A percentile compares a stretch with the other conserved stretches of the same genome.
These are phyloP conservation scores for Mayamaea pseudoterrestris DNA, from an alignment of 108 stramenopile genomes.

Conservation along the genomic window DNA sequence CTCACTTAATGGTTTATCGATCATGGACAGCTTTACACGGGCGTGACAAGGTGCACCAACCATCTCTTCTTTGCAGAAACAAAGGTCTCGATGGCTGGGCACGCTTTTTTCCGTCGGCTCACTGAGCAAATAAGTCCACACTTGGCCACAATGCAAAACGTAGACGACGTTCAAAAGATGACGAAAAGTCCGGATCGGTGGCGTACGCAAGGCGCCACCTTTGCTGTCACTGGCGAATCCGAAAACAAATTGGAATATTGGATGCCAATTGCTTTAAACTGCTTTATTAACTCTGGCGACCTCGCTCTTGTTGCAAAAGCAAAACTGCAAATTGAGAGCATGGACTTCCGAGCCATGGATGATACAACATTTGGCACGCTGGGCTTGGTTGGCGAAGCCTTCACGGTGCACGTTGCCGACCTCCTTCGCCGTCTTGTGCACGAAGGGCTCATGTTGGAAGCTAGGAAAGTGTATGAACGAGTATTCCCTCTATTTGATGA, in stretches of 20 bases:
- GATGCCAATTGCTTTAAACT: conserved; percentile 21
- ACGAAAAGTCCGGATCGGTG: conserved; percentile 32
- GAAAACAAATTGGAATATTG: neutral
- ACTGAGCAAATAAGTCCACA: neutral
- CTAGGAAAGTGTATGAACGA: neutral
- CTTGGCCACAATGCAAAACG: conserved; percentile 21
- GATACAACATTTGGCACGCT: no score
- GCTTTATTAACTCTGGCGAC: conserved; percentile 20
- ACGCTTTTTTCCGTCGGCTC: conserved; percentile 18
- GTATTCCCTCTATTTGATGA: neutral
- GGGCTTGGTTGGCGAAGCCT: neutral
- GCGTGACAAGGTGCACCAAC: conserved; percentile 31
- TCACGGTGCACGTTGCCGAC: neutral
- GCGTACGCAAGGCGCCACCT: conserved; percentile 17
- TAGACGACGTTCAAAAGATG: conserved; percentile 24
- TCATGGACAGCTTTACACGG: conserved; percentile 51
- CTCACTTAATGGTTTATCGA: no score
- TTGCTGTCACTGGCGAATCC: conserved; percentile 24
- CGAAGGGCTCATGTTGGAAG: neutral
- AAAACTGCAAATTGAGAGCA: conserved; percentile 14
- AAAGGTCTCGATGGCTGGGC: conserved; percentile 14
- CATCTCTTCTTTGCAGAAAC: conserved; percentile 44
- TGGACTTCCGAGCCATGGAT: conserved; percentile 9
- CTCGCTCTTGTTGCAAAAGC: conserved; percentile 17
- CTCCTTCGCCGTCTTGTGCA: neutral